Base-by-base conservation (phyloP, 73 alveolate species). In the Tetrahymena thermophila region DNA sequence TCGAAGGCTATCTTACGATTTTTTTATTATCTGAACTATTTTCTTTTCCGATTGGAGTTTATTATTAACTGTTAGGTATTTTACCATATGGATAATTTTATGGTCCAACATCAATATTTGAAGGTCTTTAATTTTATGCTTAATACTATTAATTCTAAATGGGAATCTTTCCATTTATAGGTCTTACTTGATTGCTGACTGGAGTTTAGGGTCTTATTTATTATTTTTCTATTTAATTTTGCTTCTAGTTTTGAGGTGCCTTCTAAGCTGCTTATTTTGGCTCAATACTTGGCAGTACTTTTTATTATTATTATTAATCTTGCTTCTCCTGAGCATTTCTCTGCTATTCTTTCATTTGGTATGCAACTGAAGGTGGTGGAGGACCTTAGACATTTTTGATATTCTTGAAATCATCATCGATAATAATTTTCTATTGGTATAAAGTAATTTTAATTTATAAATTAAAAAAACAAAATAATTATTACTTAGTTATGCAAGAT, bases 401-500 rank as follows among this genome's bases (percentile, higher is more conserved):
- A 10, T 71, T 71, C 17, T 71, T 71, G 37, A 71, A 71, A 8
- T 25, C 89, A 71, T 71, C 89, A 25, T 71, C 89, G 5, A 71
- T 28, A 71, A 28, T n/a, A 71, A 71, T 71, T 71, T 71, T 71
- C 89, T 71, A 71, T 9, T 14, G 34, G 16, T 56, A 19, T 56
- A 56, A 56, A 56, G 4, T 10, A 6, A 56, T 10, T 56, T 56
- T 56, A 10, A 56, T 14, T 9, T 9, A 19, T 56, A 56, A 9
- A 56, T 9, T 56, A 23, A 56, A 56, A 9, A 56, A 8, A n/a
- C 1, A 71, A 71, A 1, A 4, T 19, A 71, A 71, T 10, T 5
- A n/a, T 71, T 71, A 71, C 89, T 85, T 94, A 43, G 85, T 94
- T 94, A 95, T 98, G 99, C 55, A 98, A 93, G 43, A 98, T 84